Conservation (phyloP, 139 green algal genomes). For the Zygnema circumcarinatum region DNA sequence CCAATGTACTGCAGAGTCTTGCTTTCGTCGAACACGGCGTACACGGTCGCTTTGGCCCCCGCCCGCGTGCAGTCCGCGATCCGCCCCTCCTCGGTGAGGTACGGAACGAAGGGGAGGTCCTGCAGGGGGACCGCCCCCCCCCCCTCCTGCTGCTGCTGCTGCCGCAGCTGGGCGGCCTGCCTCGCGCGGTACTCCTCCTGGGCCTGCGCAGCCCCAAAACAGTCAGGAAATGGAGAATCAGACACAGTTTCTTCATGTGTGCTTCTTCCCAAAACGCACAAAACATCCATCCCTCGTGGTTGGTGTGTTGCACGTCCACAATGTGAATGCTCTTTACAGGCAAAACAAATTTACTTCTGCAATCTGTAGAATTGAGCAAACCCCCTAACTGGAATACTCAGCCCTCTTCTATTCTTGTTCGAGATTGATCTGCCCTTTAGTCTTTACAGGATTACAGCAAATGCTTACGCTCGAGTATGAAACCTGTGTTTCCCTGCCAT, state of each 20-base stretch:
- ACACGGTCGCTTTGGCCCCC: slow-evolving; percentile 59
- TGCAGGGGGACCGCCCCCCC: slow-evolving; percentile 6
- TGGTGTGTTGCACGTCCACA: not conserved
- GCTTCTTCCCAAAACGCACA: not conserved
- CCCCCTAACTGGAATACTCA: too few species aligned
- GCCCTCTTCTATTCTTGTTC: too few species aligned
- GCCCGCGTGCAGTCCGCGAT: slow-evolving; percentile 45
- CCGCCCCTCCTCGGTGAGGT: slow-evolving; percentile 50
- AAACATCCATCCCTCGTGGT: not conserved
- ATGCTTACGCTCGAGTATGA: too few species aligned
- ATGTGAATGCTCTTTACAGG: not conserved
- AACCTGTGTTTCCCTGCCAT: too few species aligned
- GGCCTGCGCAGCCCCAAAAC: slow-evolving; percentile 25
- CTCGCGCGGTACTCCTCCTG: slow-evolving; percentile 46
- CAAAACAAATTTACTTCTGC: not conserved
- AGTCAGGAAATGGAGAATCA: not conserved
- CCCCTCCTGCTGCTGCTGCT: not conserved
- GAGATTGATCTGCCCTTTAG: too few species aligned
- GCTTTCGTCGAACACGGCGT: slow-evolving; percentile 55
- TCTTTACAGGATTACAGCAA: too few species aligned
- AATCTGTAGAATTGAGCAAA: too few species aligned
- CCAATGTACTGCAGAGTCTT: slow-evolving; percentile 57
- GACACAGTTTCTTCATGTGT: slow-evolving; percentile 9
- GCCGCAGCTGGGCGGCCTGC: slow-evolving; percentile 9
- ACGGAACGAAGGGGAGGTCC: slow-evolving; percentile 41